Evolutionary conservation across 306 rosid genomes (phyloP).

Genomic region (Vigna reflexopilosa): DNA sequence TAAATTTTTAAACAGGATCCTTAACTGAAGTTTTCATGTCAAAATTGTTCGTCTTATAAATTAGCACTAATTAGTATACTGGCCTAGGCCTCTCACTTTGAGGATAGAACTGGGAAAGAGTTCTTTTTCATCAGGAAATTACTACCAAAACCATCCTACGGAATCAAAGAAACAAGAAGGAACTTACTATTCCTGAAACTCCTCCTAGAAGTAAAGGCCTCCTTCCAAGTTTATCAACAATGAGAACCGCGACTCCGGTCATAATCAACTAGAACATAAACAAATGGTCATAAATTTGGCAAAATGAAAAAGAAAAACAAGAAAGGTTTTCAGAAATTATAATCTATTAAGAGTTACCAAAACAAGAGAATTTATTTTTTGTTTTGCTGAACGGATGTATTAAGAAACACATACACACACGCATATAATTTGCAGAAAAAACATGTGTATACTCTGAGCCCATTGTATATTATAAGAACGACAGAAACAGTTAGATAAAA

Average conservation of each 20-base stretch:
- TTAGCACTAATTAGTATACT: neutral
- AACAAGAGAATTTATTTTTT: neutral
- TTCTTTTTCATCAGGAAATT: constrained; percentile 16
- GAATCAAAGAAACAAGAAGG: constrained; percentile 34
- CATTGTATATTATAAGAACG: constrained; percentile 1
- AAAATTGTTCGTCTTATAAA: constrained; percentile 11
- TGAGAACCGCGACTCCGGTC: constrained; percentile 89
- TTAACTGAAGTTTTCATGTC: constrained; percentile 20
- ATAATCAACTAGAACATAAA: constrained; percentile 70
- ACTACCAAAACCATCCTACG: constrained; percentile 28
- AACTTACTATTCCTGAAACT: constrained; percentile 88
- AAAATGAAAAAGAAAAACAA: neutral
- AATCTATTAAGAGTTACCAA: neutral
- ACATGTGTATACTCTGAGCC: neutral
- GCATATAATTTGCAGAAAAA: too few species aligned
- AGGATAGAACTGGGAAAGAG: constrained; percentile 32
- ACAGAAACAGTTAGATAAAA: constrained; percentile 15
- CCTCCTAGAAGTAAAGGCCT: constrained; percentile 95
- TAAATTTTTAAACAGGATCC: constrained; percentile 28
- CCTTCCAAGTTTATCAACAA: constrained; percentile 91
- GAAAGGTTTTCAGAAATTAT: neutral
- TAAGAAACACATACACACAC: neutral
- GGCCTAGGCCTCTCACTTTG: constrained; percentile 12
- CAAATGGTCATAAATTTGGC: neutral
- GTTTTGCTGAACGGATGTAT: neutral